A percentile compares a stretch with the other conserved stretches of the same genome.
Evolutionary conservation across 1,139 yeast species (phyloP).

Genomic region (Scheffersomyces segobiensis): DNA sequence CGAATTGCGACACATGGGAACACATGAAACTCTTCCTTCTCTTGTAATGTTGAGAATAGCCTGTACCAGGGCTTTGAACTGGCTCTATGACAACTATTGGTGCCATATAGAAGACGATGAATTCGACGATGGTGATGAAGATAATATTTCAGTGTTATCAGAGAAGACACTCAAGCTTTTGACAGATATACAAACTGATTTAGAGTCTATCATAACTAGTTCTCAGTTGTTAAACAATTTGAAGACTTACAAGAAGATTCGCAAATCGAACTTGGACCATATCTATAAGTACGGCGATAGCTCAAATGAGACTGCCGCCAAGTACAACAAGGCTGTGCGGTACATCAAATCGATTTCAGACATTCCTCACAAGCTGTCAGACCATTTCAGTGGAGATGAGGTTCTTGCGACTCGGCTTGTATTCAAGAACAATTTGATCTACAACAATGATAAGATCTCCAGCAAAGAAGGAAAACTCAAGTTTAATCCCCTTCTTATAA

Average conservation of each 20-base stretch:
- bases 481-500: constrained; percentile 28
- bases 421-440: constrained; percentile 28
- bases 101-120: constrained; percentile 32
- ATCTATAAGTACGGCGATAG: constrained; percentile 37
- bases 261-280: constrained; percentile 47
- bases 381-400: constrained; percentile 8
- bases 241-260: constrained; percentile 35
- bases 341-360: constrained; percentile 7
- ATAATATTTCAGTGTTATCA: constrained; percentile 4
- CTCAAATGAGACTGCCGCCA: constrained; percentile 34
- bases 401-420: constrained; percentile 16
- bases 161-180: background rate
- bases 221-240: constrained; percentile 13
- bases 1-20: constrained; percentile 86
- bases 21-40: constrained; percentile 84
- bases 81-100: constrained; percentile 86
- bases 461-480: constrained; percentile 17
- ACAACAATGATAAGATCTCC: constrained; percentile 20
- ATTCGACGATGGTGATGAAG: constrained; percentile 20
- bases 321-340: constrained; percentile 41
- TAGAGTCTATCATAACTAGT: background rate
- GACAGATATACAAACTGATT: background rate
- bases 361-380: constrained; percentile 4
- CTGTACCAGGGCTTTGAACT: constrained; percentile 60
- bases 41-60: constrained; percentile 63